Evolutionary conservation across 2,329 filamentous ascomycete species (phyloP), one percentile per base, ranked within the genome.

Genomic region (Purpureocillium takamizusanense): DNA sequence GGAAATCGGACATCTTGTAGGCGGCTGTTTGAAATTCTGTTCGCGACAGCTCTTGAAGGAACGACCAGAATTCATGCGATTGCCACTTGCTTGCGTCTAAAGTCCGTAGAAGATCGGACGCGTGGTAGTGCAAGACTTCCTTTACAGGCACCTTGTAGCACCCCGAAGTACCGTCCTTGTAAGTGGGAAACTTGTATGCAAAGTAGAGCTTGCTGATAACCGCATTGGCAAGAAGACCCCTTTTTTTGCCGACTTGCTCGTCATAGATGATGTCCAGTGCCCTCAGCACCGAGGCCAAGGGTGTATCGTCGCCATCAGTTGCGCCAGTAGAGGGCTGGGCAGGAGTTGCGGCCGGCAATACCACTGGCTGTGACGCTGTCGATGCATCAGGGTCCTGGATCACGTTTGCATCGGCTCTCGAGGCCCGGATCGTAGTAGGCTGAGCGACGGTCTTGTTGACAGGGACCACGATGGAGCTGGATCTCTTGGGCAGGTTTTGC

Each of bases 51-150:
- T 52, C 43, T 30, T 57, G 43, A 0, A 72, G 51, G 52, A 56
- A 67, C 1, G 40, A 11, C 27, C 55, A 60, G 18, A 64, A 52
- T 0, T 52, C 53, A 8, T 54, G 55, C 1, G 41, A 39, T 4
- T 50, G 45, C 48, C 62, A 70, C 15, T 54, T 57, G 5, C 46
- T 46, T 4, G 50, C 47, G 29, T 59, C 56, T 2, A 71, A 50
- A 4, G 43, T 44, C 2, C 51, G 38, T 1, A 67, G 44, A 6
- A 76, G 54, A 6, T 61, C 60, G 4, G 46, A 46, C 2, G 68
- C 60, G 38, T 69, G 67, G 42, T 69, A 73, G 11, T 63, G 56
- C 2, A 70, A 48, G 3, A 74, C 49, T 29, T 72, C 65, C 29
- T 53, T 40, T 3, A 60, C 53, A 3, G 59, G 60, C 9, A 73